Conservation (phyloP, 129 eudicot species). For the Tagetes erecta region DNA sequence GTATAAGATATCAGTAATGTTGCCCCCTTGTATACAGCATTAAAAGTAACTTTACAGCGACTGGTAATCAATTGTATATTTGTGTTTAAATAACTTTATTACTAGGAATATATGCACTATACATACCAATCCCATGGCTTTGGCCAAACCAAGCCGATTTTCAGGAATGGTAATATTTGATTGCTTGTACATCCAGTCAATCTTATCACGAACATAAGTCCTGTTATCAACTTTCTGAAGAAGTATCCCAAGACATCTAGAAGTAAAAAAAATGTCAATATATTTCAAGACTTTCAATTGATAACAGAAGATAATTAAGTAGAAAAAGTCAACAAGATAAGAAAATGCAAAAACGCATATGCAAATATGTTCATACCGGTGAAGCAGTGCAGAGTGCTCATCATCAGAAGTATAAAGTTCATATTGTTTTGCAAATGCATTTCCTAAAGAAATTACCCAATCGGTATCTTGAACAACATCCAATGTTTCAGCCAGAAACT, state of each 20-base stretch:
- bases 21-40: too few species aligned
- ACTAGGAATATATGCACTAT: not conserved
- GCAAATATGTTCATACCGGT: constrained; percentile 53
- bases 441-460: constrained; percentile 85
- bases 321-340: constrained; percentile 1
- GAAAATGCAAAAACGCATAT: constrained; percentile 8
- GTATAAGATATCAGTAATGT: too few species aligned
- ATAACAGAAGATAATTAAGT: constrained; percentile 8
- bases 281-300: constrained; percentile 7
- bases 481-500: constrained; percentile 95
- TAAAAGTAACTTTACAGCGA: too few species aligned
- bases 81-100: not conserved
- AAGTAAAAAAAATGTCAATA: constrained; percentile 25
- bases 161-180: constrained; percentile 78
- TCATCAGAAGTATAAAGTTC: constrained; percentile 87
- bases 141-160: constrained; percentile 94
- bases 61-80: not conserved
- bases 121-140: constrained; percentile 93
- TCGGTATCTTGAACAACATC: constrained; percentile 91
- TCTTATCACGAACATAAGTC: constrained; percentile 82
- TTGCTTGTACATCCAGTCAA: constrained; percentile 88
- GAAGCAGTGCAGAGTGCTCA: constrained; percentile 93
- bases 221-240: constrained; percentile 90
- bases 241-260: constrained; percentile 92
- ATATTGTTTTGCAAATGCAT: constrained; percentile 85